phyloP scores from a whole-genome alignment of 2,329 filamentous ascomycete species.

The Rhytidhysteron rufulum region DNA sequence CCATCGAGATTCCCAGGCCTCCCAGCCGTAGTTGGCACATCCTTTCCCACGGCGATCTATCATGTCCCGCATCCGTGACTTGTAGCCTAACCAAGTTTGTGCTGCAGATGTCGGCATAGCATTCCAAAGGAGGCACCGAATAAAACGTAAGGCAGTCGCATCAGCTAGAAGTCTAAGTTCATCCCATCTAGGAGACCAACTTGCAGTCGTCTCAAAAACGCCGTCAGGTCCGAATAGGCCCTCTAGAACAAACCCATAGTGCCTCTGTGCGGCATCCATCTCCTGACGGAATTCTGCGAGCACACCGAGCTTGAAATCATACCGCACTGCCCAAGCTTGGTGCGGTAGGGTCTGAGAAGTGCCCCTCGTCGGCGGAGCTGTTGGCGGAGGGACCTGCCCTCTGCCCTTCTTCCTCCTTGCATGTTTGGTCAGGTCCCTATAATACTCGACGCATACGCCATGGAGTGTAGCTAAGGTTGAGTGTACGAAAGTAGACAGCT shows the following conservation, averaged over 20 bases:
- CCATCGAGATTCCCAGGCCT: constrained; percentile 85
- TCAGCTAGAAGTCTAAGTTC: constrained; percentile 89
- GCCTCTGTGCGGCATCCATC: constrained; percentile 79
- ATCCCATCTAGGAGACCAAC: constrained; percentile 87
- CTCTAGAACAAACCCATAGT: constrained; percentile 85
- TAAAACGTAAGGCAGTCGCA: constrained; percentile 70
- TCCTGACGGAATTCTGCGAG: constrained; percentile 93
- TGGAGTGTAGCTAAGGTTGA: constrained; percentile 71
- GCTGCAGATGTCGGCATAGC: constrained; percentile 75
- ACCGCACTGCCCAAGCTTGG: constrained; percentile 87
- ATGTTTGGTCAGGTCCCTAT: constrained; percentile 90
- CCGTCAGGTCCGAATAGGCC: constrained; percentile 72
- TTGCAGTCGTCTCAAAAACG: constrained; percentile 81
- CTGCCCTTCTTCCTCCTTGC: constrained; percentile 81
- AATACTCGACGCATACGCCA: constrained; percentile 78
- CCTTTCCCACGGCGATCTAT: constrained; percentile 81
- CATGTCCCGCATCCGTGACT: constrained; percentile 68
- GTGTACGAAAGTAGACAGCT: constrained; percentile 70
- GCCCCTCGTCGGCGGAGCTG: constrained; percentile 74
- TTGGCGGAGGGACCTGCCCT: constrained; percentile 73
- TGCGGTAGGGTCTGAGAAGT: constrained; percentile 82
- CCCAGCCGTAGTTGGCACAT: constrained; percentile 85
- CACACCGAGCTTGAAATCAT: constrained; percentile 88
- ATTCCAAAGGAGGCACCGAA: constrained; percentile 79
- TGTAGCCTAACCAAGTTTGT: constrained; percentile 75